Evolutionary conservation across 169 alveolate species (phyloP).

Genomic region (Plasmodium falciparum): DNA sequence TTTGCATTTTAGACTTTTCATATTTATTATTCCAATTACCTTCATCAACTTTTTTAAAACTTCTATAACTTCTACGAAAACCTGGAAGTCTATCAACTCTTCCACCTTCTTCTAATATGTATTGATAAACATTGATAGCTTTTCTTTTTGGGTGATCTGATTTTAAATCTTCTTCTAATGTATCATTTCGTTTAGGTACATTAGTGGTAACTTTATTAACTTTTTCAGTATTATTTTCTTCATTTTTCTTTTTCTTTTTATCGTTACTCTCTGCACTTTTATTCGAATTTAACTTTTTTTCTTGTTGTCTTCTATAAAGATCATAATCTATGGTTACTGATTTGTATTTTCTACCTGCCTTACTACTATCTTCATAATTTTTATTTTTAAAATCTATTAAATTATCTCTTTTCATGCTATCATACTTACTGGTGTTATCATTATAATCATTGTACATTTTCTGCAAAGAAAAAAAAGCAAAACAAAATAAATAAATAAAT

Average conservation of each 20-base stretch:
- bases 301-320: conserved; percentile 69
- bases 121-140: conserved; percentile 73
- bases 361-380: conserved; percentile 15
- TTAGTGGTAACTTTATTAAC: conserved; percentile 4
- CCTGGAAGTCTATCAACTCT: conserved; percentile 72
- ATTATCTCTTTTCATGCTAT: conserved; percentile 34
- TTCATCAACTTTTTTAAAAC: conserved; percentile 36
- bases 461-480: conserved; percentile 1
- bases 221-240: conserved; percentile 22
- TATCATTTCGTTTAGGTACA: conserved; percentile 19
- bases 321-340: conserved; percentile 72
- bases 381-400: conserved; percentile 13
- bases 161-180: conserved; percentile 24
- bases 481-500: conserved; percentile 4
- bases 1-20: conserved; percentile 23
- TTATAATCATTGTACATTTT: conserved; percentile 37
- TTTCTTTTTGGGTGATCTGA: conserved; percentile 66
- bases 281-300: conserved; percentile 44
- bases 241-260: conserved; percentile 35
- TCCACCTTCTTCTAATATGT: conserved; percentile 63
- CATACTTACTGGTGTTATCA: conserved; percentile 25
- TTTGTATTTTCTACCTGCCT: conserved; percentile 19
- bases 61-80: conserved; percentile 52
- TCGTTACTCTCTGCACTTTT: conserved; percentile 22
- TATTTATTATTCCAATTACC: conserved; percentile 35